Evolutionary conservation across 352 stramenopile species (phyloP).

Genomic region (Phytophthora constricta): DNA sequence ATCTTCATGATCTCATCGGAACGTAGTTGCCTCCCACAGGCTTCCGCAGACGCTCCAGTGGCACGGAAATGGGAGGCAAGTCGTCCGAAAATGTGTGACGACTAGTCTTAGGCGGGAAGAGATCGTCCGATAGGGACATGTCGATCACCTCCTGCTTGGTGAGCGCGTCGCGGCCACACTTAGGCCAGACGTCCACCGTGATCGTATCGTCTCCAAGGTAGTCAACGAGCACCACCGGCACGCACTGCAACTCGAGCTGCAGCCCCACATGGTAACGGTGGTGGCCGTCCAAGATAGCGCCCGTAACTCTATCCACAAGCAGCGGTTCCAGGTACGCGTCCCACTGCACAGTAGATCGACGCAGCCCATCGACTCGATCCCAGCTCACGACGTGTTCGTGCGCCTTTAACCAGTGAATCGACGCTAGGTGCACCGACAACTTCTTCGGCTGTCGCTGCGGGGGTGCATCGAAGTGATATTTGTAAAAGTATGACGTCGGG

Average conservation of each 20-base stretch:
- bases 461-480: slow-evolving; percentile 84
- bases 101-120: slow-evolving; percentile 90
- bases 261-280: slow-evolving; percentile 84
- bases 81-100: slow-evolving; percentile 87
- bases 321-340: slow-evolving; percentile 86
- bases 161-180: slow-evolving; percentile 80
- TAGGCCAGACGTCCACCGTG: slow-evolving; percentile 87
- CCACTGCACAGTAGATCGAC: slow-evolving; percentile 77
- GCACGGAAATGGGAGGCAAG: slow-evolving; percentile 82
- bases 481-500: slow-evolving; percentile 92
- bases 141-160: slow-evolving; percentile 86
- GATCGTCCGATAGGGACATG: slow-evolving; percentile 82
- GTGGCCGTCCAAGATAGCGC: slow-evolving; percentile 85
- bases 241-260: slow-evolving; percentile 68
- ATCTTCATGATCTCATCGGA: slow-evolving; percentile 31
- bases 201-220: slow-evolving; percentile 87
- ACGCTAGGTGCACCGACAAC: slow-evolving; percentile 58
- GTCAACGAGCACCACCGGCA: slow-evolving; percentile 83
- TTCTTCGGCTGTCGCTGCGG: slow-evolving; percentile 75
- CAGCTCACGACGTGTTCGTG: slow-evolving; percentile 89
- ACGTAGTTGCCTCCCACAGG: slow-evolving; percentile 46
- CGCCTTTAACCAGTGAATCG: slow-evolving; percentile 78
- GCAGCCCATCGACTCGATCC: slow-evolving; percentile 83
- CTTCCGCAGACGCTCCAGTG: slow-evolving; percentile 63
- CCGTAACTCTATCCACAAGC: slow-evolving; percentile 74